phyloP scores from a whole-genome alignment of 116 monocot species.

The Cymodocea nodosa region DNA sequence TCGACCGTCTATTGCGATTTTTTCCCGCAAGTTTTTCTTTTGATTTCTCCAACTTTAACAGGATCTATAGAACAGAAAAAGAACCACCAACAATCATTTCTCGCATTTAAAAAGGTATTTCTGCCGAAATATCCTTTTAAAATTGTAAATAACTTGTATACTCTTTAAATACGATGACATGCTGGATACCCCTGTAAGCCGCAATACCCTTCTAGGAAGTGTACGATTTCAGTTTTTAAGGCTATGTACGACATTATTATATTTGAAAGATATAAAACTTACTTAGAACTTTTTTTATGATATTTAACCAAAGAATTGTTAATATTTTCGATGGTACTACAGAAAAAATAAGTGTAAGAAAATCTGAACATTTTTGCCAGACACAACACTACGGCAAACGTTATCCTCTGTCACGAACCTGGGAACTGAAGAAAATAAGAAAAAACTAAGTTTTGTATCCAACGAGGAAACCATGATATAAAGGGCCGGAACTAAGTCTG shows the following conservation, averaged over 20 bases:
- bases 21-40: constrained; percentile 90
- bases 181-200: too few species aligned
- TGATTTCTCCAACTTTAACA: constrained; percentile 84
- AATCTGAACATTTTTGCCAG: constrained; percentile 87
- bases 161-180: too few species aligned
- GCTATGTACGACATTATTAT: too few species aligned
- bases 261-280: too few species aligned
- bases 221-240: too few species aligned
- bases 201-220: too few species aligned
- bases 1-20: constrained; percentile 79
- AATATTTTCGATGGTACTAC: not conserved
- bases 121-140: too few species aligned
- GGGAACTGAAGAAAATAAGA: constrained; percentile 46
- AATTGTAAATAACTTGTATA: too few species aligned
- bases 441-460: not conserved
- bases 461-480: too few species aligned
- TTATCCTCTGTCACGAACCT: constrained; percentile 78
- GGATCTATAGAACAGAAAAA: constrained; percentile 29
- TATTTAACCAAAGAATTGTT: too few species aligned
- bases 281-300: too few species aligned
- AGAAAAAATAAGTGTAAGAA: not conserved
- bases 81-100: not conserved
- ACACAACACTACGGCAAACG: constrained; percentile 76
- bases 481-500: not conserved
- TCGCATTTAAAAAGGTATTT: too few species aligned